Percentiles rank a stretch among this genome's conserved stretches.
Evolutionary conservation across 2,329 filamentous ascomycete genomes (phyloP).

Genomic region (Tricladium varicosporioides): DNA sequence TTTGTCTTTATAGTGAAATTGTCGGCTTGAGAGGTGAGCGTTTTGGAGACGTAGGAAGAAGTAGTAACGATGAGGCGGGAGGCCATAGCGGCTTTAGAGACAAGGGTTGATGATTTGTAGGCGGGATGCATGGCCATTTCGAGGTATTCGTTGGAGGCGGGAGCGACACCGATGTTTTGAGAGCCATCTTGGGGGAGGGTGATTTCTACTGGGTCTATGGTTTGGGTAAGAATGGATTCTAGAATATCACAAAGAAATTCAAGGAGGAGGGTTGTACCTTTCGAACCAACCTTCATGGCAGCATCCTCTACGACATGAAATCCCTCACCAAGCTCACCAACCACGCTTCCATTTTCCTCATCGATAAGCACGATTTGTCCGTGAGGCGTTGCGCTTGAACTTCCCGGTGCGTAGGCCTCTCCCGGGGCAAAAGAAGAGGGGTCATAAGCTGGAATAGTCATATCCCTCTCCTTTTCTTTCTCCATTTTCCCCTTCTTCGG

Average conservation of each 20-base stretch:
- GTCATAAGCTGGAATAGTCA: slow-evolving; percentile 63
- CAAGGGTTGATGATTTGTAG: slow-evolving; percentile 84
- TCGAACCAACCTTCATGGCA: slow-evolving; percentile 78
- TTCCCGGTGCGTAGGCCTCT: slow-evolving; percentile 69
- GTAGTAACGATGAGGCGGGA: slow-evolving; percentile 91
- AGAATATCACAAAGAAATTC: background rate
- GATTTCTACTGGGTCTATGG: slow-evolving; percentile 74
- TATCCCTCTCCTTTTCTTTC: slow-evolving; percentile 31
- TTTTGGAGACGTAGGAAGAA: slow-evolving; percentile 74
- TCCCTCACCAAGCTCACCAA: slow-evolving; percentile 84
- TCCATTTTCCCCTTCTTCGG: slow-evolving; percentile 27
- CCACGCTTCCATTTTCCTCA: slow-evolving; percentile 92
- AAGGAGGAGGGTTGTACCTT: slow-evolving; percentile 57
- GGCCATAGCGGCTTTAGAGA: slow-evolving; percentile 82
- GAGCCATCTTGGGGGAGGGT: slow-evolving; percentile 67
- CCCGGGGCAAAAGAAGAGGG: slow-evolving; percentile 78
- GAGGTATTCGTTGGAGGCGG: slow-evolving; percentile 68
- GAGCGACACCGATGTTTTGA: slow-evolving; percentile 64
- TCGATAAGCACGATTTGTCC: slow-evolving; percentile 91
- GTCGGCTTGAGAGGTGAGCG: slow-evolving; percentile 74
- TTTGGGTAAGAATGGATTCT: slow-evolving; percentile 7
- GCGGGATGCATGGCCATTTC: slow-evolving; percentile 80
- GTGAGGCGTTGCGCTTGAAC: slow-evolving; percentile 53
- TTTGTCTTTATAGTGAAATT: slow-evolving; percentile 77
- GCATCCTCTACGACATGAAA: slow-evolving; percentile 78